These are phyloP conservation scores for Evansstolkia leycettana DNA, from an alignment of 495 filamentous ascomycete genomes.

Conservation along the genomic window DNA sequence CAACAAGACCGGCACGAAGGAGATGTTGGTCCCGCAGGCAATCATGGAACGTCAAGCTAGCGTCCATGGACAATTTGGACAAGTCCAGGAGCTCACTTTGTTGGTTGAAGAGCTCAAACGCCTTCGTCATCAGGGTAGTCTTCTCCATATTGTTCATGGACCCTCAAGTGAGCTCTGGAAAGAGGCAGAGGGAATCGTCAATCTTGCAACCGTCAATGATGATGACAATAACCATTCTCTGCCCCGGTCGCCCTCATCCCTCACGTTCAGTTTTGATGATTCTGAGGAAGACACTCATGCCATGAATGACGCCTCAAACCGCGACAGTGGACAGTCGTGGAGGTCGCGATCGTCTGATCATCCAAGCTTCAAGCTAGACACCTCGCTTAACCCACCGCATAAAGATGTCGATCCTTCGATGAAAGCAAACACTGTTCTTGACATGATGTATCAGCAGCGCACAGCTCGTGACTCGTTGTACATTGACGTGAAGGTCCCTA, in stretches of 20 bases:
- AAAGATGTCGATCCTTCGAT: slow-evolving; percentile 43
- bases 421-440: slow-evolving; percentile 68
- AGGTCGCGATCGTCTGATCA: slow-evolving; percentile 14
- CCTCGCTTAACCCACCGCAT: too few relatives aligned
- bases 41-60: slow-evolving; percentile 79
- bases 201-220: slow-evolving; percentile 72
- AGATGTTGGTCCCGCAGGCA: slow-evolving; percentile 66
- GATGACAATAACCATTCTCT: slow-evolving; percentile 44
- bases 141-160: slow-evolving; percentile 52
- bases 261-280: slow-evolving; percentile 42
- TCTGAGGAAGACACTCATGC: slow-evolving; percentile 47
- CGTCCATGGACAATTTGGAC: slow-evolving; percentile 74
- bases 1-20: slow-evolving; percentile 17
- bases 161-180: slow-evolving; percentile 57
- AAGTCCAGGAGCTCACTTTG: slow-evolving; percentile 73
- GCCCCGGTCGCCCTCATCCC: slow-evolving; percentile 38
- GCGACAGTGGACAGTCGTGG: slow-evolving; percentile 25
- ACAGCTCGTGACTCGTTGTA: slow-evolving; percentile 36
- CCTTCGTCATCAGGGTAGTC: slow-evolving; percentile 47
- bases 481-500: slow-evolving; percentile 25
- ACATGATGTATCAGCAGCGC: slow-evolving; percentile 64
- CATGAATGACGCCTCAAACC: slow-evolving; percentile 19
- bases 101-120: slow-evolving; percentile 73
- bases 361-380: too few relatives aligned
- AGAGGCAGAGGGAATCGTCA: slow-evolving; percentile 81